These are phyloP conservation scores for Colletotrichum liriopes DNA, from an alignment of 2,329 filamentous ascomycete species.

Conservation along the genomic window DNA sequence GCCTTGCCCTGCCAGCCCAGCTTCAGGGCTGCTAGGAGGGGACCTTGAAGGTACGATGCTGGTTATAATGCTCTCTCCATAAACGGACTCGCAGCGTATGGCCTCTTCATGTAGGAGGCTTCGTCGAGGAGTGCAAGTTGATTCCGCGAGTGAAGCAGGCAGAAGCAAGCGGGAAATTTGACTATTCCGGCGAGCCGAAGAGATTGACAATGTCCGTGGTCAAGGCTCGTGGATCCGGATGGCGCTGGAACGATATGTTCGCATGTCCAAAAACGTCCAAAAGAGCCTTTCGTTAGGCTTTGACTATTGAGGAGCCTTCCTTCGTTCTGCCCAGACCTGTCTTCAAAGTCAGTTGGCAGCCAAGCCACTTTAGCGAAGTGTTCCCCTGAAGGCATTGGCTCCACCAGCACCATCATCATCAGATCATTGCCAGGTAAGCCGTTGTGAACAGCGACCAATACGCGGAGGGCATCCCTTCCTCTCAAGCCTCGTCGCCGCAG, in stretches of 20 bases:
- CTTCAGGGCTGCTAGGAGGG: slow-evolving; percentile 3
- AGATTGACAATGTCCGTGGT: slow-evolving; percentile 36
- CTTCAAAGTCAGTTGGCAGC: slow-evolving; percentile 1
- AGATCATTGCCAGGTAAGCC: slow-evolving; percentile 36
- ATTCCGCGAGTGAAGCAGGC: slow-evolving; percentile 7
- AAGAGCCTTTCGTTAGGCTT: background rate
- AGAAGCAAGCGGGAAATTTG: slow-evolving; percentile 7
- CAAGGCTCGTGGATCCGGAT: slow-evolving; percentile 32
- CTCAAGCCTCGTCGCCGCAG: slow-evolving; percentile 6
- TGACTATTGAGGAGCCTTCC: background rate
- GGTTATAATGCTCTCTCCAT: slow-evolving; percentile 7
- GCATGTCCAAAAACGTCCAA: background rate
- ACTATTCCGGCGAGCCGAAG: slow-evolving; percentile 9
- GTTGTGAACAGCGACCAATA: slow-evolving; percentile 15
- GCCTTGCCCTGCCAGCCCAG: slow-evolving; percentile 16
- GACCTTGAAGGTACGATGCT: slow-evolving; percentile 15
- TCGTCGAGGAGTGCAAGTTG: background rate
- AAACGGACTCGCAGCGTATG: background rate
- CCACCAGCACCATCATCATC: slow-evolving; percentile 21
- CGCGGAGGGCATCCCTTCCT: slow-evolving; percentile 12
- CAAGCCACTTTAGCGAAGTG: slow-evolving; percentile 28
- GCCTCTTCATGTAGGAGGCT: background rate
- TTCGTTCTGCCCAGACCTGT: slow-evolving; percentile 4
- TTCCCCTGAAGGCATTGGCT: slow-evolving; percentile 5
- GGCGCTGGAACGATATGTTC: slow-evolving; percentile 5